Evolutionary conservation across 441 rosid species (phyloP).

Genomic region (Gossypium davidsonii): DNA sequence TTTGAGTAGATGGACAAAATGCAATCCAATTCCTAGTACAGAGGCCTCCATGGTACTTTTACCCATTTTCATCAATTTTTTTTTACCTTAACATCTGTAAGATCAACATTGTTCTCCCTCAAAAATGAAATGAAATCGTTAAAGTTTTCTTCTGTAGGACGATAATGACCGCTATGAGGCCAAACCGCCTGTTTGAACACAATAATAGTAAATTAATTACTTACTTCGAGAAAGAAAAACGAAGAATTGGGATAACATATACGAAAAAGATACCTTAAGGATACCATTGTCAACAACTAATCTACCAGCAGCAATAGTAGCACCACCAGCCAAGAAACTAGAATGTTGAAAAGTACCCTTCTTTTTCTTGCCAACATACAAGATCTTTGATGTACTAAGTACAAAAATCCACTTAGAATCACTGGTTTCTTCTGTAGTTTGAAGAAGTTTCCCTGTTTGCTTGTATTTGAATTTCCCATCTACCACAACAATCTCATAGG

Average conservation of each 20-base stretch:
- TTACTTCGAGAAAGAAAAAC: not conserved
- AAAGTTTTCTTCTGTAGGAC: slow-evolving; percentile 84
- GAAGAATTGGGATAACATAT: not conserved
- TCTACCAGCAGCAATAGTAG: slow-evolving; percentile 82
- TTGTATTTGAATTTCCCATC: slow-evolving; percentile 53
- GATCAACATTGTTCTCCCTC: slow-evolving; percentile 61
- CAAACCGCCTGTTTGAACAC: slow-evolving; percentile 62
- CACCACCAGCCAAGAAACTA: slow-evolving; percentile 98
- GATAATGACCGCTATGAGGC: slow-evolving; percentile 99
- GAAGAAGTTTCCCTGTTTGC: slow-evolving; percentile 56
- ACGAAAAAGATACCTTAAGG: slow-evolving; percentile 53
- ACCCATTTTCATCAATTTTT: not conserved
- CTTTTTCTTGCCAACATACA: slow-evolving; percentile 76
- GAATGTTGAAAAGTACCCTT: slow-evolving; percentile 94
- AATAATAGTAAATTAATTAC: not conserved
- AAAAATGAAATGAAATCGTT: slow-evolving; percentile 67
- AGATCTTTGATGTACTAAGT: slow-evolving; percentile 68
- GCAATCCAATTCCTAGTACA: no score
- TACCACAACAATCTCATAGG: slow-evolving; percentile 46
- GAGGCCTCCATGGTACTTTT: not conserved
- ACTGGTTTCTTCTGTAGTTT: slow-evolving; percentile 39
- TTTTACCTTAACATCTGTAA: slow-evolving; percentile 63
- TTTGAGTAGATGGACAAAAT: no score
- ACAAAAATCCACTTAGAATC: slow-evolving; percentile 90
- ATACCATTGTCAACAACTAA: slow-evolving; percentile 55